These are phyloP conservation scores for Saitozyma podzolica DNA, from an alignment of 768 basidiomycete genomes.

Conservation along the genomic window DNA sequence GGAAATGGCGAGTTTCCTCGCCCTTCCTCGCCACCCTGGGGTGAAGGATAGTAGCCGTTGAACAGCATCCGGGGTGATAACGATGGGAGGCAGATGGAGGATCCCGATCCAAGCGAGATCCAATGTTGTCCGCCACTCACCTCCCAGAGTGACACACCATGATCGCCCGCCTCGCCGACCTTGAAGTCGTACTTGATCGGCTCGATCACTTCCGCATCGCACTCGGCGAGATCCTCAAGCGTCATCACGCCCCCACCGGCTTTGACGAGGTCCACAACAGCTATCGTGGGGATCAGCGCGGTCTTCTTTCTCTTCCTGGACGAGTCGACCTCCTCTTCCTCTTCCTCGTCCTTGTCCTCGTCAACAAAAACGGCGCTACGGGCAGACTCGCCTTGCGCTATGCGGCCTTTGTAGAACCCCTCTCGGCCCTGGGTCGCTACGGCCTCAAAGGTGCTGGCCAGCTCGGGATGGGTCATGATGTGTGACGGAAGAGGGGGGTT, in stretches of 20 bases:
- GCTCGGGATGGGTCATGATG: slow-evolving; percentile 73
- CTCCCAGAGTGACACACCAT: slow-evolving; percentile 87
- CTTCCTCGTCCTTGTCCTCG: too few species aligned
- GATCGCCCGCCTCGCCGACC: slow-evolving; percentile 56
- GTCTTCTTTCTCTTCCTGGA: background rate
- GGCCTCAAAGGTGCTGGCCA: slow-evolving; percentile 79
- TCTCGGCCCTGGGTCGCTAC: slow-evolving; percentile 79
- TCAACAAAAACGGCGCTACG: too few species aligned
- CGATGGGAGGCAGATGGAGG: too few species aligned
- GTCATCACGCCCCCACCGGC: slow-evolving; percentile 91
- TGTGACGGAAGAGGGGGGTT: slow-evolving; percentile 73
- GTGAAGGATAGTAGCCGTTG: too few species aligned
- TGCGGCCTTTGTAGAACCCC: slow-evolving; percentile 88
- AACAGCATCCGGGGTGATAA: background rate
- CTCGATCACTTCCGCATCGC: slow-evolving; percentile 74
- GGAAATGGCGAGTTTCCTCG: background rate
- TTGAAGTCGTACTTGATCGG: slow-evolving; percentile 84
- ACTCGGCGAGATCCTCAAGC: slow-evolving; percentile 84
- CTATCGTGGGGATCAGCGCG: slow-evolving; percentile 13
- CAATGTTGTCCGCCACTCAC: slow-evolving; percentile 53
- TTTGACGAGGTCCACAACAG: slow-evolving; percentile 61
- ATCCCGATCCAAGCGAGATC: too few species aligned
- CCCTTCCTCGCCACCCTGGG: too few species aligned
- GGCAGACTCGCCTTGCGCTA: slow-evolving; percentile 61
- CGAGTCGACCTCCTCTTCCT: slow-evolving; percentile 3